Evolutionary conservation across 2,329 filamentous ascomycete genomes (phyloP).

Genomic region (Furcasterigmium sp.): DNA sequence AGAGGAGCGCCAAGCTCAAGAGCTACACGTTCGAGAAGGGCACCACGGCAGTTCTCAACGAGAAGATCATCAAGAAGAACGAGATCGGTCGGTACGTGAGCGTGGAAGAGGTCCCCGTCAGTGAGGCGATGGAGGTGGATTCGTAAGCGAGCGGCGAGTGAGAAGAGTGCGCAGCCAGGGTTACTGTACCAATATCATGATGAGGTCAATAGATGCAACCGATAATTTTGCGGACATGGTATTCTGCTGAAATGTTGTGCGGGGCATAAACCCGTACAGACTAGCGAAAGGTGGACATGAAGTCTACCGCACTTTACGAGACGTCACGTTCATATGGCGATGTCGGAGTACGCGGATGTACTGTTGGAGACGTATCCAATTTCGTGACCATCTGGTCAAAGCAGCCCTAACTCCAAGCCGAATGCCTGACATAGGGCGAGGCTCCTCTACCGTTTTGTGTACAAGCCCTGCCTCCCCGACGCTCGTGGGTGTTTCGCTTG

Average conservation of each 20-base stretch:
- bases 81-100: constrained; percentile 93
- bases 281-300: too few relatives aligned
- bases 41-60: constrained; percentile 92
- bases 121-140: constrained; percentile 66
- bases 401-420: constrained; percentile 13
- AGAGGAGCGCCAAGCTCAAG: constrained; percentile 83
- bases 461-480: constrained; percentile 2
- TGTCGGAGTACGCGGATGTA: too few relatives aligned
- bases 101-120: constrained; percentile 75
- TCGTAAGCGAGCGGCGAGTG: constrained; percentile 30
- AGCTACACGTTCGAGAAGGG: constrained; percentile 88
- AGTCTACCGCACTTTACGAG: too few relatives aligned
- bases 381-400: constrained; percentile 2
- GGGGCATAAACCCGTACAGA: too few relatives aligned
- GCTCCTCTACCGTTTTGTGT: constrained; percentile 5
- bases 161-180: background rate
- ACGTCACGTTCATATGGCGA: background rate
- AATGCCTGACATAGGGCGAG: constrained; percentile 9
- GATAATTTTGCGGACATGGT: too few relatives aligned
- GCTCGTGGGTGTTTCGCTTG: background rate
- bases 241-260: too few relatives aligned
- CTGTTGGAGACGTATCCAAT: background rate
- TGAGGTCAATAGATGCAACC: background rate
- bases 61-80: constrained; percentile 92
- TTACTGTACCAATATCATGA: background rate